These are phyloP conservation scores for Nyssa sinensis DNA, from an alignment of 148 eudicot species.

Conservation along the genomic window DNA sequence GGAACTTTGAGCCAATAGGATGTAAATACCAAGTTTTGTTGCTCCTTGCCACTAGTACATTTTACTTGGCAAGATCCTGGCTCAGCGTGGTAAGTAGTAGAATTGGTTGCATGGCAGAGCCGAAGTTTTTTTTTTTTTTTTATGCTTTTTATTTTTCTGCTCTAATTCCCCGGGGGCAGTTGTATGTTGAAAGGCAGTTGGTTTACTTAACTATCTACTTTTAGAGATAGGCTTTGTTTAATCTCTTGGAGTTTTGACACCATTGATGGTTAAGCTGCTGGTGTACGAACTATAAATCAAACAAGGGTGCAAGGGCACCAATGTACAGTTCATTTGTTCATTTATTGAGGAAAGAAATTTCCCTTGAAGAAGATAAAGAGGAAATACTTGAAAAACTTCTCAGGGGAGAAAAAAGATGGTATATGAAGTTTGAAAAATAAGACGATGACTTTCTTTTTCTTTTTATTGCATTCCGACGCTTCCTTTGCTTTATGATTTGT, in stretches of 20 bases:
- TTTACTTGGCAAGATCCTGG: background rate
- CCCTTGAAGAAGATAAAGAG: conserved; percentile 2
- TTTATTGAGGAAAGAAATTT: conserved; percentile 17
- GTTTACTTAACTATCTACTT: background rate
- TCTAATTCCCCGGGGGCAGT: conserved; percentile 3
- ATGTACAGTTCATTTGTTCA: conserved; percentile 32
- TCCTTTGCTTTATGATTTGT: too few species aligned
- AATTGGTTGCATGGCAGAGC: conserved; percentile 8
- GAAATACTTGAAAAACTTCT: background rate
- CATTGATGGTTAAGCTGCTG: conserved; percentile 21
- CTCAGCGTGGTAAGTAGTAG: conserved; percentile 12
- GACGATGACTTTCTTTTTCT: background rate
- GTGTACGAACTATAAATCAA: conserved; percentile 16
- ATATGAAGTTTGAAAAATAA: background rate
- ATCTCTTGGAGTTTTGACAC: too few species aligned
- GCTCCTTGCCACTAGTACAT: too few species aligned
- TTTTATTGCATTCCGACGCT: too few species aligned
- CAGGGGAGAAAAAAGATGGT: background rate
- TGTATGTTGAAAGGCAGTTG: conserved; percentile 5
- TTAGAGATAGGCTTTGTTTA: conserved; percentile 27
- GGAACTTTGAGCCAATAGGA: conserved; percentile 50
- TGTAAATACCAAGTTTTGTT: conserved; percentile 24
- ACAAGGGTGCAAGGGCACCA: background rate
- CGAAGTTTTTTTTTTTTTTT: too few species aligned
- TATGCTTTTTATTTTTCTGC: too few species aligned